phyloP scores from a whole-genome alignment of 768 basidiomycete genomes.

The Galerina sulciceps region DNA sequence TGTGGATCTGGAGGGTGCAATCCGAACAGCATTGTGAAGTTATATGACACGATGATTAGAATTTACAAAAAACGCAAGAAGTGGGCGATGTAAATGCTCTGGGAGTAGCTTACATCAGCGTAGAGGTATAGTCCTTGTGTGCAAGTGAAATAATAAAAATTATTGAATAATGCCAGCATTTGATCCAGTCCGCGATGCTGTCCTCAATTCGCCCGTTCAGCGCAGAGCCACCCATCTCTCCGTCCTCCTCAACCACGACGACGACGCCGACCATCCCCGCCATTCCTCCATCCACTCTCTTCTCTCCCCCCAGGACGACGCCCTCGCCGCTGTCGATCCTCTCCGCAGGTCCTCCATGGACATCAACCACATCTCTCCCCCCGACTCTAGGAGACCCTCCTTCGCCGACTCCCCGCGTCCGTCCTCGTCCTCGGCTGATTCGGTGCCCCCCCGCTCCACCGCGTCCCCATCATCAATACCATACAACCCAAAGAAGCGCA shows the following conservation, averaged over 20 bases:
- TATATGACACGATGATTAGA: conserved; percentile 68
- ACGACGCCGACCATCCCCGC: conserved; percentile 11
- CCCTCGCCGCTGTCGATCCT: conserved; percentile 28
- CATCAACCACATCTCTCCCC: conserved; percentile 32
- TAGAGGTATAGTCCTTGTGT: conserved; percentile 6
- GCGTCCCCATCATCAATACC: conserved; percentile 44
- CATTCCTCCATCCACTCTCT: conserved; percentile 37
- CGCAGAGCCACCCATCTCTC: conserved; percentile 80
- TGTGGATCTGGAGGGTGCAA: conserved; percentile 69
- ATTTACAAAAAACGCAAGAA: conserved; percentile 73
- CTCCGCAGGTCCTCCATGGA: conserved; percentile 30
- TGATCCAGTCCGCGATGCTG: conserved; percentile 88
- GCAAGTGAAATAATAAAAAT: not conserved
- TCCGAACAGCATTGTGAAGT: conserved; percentile 49
- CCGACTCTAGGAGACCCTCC: conserved; percentile 14
- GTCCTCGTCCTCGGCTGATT: conserved; percentile 40
- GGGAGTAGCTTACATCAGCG: conserved; percentile 38
- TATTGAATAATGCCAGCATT: conserved; percentile 57
- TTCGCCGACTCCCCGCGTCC: conserved; percentile 32
- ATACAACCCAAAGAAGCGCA: conserved; percentile 67
- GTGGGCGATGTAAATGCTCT: conserved; percentile 62
- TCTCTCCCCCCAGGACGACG: conserved; percentile 21
- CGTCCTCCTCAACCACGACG: conserved; percentile 63
- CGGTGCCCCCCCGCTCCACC: conserved; percentile 29
- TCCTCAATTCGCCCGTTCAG: conserved; percentile 74